A percentile compares a stretch with the other conserved stretches of the same genome.
phyloP scores from a whole-genome alignment of 2,329 filamentous ascomycete genomes.

The Fusarium solani-melongenae region DNA sequence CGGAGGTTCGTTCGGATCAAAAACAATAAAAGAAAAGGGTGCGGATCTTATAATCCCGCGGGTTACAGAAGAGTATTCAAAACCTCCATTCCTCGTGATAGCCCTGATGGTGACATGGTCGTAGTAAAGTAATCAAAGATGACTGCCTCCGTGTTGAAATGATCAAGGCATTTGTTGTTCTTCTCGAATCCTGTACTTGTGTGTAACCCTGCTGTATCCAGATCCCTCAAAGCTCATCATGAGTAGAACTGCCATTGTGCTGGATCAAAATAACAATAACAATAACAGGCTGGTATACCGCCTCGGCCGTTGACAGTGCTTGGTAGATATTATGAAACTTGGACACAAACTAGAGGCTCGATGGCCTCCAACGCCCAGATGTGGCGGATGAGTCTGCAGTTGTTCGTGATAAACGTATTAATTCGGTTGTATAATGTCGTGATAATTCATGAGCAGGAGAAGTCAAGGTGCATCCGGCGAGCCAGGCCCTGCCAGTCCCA shows the following conservation, averaged over 20 bases:
- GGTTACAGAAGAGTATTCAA: not conserved
- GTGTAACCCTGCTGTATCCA: not conserved
- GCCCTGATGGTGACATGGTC: not conserved
- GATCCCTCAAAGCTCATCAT: not conserved
- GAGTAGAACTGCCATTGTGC: not conserved
- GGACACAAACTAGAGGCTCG: not conserved
- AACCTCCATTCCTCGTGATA: not conserved
- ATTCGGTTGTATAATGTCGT: conserved; percentile 1
- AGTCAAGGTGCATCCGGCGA: conserved; percentile 63
- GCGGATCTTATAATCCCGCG: conserved; percentile 14
- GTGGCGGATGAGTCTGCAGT: not conserved
- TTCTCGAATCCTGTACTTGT: not conserved
- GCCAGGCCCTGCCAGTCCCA: conserved; percentile 75
- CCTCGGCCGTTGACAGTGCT: conserved; percentile 5
- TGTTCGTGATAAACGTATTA: conserved; percentile 10
- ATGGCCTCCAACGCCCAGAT: not conserved
- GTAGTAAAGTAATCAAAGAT: not conserved
- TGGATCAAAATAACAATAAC: conserved; percentile 2
- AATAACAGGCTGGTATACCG: conserved; percentile 28
- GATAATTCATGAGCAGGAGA: conserved; percentile 60
- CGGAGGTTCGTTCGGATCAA: not conserved
- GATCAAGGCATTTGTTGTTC: not conserved
- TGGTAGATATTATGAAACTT: conserved; percentile 17
- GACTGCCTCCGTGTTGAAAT: not conserved
- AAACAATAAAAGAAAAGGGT: conserved; percentile 2